Evolutionary conservation across 331 rosid species (phyloP), one percentile per base, ranked within the genome.

Genomic region (Cydonia oblonga): DNA sequence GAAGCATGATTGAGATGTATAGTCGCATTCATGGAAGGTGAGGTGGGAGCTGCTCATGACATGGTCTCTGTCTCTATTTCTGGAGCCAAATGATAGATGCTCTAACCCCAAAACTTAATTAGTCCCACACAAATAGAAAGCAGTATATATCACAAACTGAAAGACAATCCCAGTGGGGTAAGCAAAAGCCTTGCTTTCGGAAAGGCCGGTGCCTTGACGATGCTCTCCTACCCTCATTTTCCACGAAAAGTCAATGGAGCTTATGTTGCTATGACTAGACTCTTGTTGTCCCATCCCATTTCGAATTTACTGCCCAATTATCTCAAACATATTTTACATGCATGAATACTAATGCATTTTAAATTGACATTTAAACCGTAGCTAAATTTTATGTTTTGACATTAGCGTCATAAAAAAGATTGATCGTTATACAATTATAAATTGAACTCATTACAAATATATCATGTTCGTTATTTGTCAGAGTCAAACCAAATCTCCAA

Each of bases 221-320:
- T 62, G 74, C 70, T 11, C 57, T 49, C 67, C 32, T 23, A 15
- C 69, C 2, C 52, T 14, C 18, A 54, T 32, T 32, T 70, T 53
- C 68, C 82, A 33, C 46, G 24, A 13, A 80, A 75, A 75, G 28
- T 57, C 61, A 59, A 69, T 46, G 69, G 40, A 40, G 64, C 69
- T 75, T 75, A 66, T 73, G 83, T 68, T 80, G 63, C 54, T 70
- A 68, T 80, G 83, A 82, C 78, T 76, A 69, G 80, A 76, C 85
- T 60, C 61, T 58, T 59, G 49, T 76, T 82, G 86, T 81, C 89
- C 78, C 64, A 70, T 70, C 74, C 32, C 77, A 72, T 70, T 76
- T 71, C 52, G 76, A 58, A 68, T 59, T 13, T 80, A 64, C 33
- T 72, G 74, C 82, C 80, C 66, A 49, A 16, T 40, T 40, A 40